Evolutionary conservation across 495 filamentous ascomycete genomes (phyloP), one percentile per base, ranked within the genome.

Genomic region (Aspergillus coremiiformis): DNA sequence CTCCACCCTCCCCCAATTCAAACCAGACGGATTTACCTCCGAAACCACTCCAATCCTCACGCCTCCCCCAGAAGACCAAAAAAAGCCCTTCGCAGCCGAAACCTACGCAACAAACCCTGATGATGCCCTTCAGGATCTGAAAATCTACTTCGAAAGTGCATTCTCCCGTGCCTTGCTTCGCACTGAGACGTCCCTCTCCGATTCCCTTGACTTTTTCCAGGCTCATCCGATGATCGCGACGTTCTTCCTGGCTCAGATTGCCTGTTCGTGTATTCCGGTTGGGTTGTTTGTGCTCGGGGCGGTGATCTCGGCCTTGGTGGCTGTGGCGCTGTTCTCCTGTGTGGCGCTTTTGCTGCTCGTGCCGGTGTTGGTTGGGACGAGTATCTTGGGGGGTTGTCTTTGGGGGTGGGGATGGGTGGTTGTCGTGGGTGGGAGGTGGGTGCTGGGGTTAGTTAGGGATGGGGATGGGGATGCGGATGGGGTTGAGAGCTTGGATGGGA

Each of bases 341-440:
- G 79, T 83, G 66, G 84, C 80, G n/a, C 68, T 84, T 21, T 57
- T 85, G 45, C 55, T 89, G 46, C 70, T 89, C 39, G 66, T 85
- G 5, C 84, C 84, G 0, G 78, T 79, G 7, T 59, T 89, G 26
- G 79, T 83, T 66, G 49, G 83, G 24, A 85, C 81, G 4, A 75
- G 72, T 15, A 63, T 71, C 49, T 58, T 77, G 22, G 83, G 76
- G 9, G 65, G 78, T 1, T 74, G 79, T 46, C 53, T 84, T 49
- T 90, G 84, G 82, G 65, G 79, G 2, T 85, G 81, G 78, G 82
- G 70, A 9, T 67, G 83, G 19, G 77, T 68, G 45, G 72, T 69
- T 24, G 86, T 79, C 53, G 64, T 80, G 55, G 66, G 78, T 37
- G 63, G 77, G 27, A 79, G 77, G 53, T 79, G 74, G 71, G 64